Evolutionary conservation across 1,139 yeast genomes (phyloP), one percentile per base, ranked within the genome.

Genomic region (Fermentozyma sake): DNA sequence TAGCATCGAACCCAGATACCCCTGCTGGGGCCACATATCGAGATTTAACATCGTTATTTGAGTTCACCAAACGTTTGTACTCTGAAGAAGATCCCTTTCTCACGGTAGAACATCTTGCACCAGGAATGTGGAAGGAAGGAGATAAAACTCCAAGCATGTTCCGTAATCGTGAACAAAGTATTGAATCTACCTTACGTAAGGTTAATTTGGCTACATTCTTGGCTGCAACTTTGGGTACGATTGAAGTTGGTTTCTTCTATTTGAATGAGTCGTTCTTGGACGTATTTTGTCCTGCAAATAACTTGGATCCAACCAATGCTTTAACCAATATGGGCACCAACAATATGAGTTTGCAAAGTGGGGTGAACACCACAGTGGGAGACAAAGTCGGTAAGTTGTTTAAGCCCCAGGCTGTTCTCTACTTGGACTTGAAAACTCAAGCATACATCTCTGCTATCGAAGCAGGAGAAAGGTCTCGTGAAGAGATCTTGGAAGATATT

Each of bases 401-500:
- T 35, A 87, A 87, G 50, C 76, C 83, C 5, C 95, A 84, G 42
- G 87, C 95, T 0, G 77, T 75, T 3, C 57, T 91, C 30, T 86
- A 71, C 44, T 64, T 91, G 29, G 96, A 91, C 44, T 66, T 91
- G 48, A 91, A 91, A 50, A 91, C 98, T 0, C 98, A 91, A 55
- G 96, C 96, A 0, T 91, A 79, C 47, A 87, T 91, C 14, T 80
- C 96, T 0, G 95, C 95, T 0, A 58, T 89, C 38, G 85, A 81
- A 42, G 79, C 84, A 5, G 79, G 77, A 7, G 87, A 79, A 34
- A 57, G 79, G 37, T 68, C 85, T 3, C 69, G 77, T 41, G 70
- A 69, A 34, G 91, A 82, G 29, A 73, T 86, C 7, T 58, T 89
- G 37, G 79, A 84, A 36, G 86, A 79, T 44, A 70, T 89, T 27